Percentiles rank a stretch among this genome's conserved stretches.
Evolutionary conservation across 305 asterid genomes (phyloP).

Genomic region (Coffea humblotiana): DNA sequence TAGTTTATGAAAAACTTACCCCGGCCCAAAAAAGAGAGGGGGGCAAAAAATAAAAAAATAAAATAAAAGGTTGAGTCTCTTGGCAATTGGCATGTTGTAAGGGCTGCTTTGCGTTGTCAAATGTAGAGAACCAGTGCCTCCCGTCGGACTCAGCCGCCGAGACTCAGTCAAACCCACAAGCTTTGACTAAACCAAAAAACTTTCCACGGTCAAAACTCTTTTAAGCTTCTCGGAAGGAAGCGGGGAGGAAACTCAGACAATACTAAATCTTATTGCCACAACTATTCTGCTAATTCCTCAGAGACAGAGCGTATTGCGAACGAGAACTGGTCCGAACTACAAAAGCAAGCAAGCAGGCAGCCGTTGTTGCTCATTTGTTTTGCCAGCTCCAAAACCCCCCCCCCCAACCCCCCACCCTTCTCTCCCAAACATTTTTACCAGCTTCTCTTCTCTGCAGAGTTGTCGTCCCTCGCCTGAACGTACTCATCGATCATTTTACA

Average conservation of each 20-base stretch:
- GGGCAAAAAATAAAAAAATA: no score
- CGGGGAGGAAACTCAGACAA: not conserved
- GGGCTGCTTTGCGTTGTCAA: no score
- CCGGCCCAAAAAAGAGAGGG: no score
- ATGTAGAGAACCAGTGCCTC: not conserved
- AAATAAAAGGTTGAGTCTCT: no score
- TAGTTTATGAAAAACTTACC: no score
- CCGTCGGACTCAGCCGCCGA: conserved; percentile 67
- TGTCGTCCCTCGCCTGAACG: conserved; percentile 1
- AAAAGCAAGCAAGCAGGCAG: not conserved
- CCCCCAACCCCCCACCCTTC: not conserved
- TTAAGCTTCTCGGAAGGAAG: conserved; percentile 43
- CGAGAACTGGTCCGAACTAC: not conserved
- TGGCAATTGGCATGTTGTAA: no score
- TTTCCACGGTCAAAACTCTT: conserved; percentile 59
- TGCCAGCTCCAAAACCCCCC: no score
- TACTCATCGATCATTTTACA: not conserved
- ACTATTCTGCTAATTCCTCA: no score
- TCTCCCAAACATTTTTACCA: conserved; percentile 1
- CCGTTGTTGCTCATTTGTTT: not conserved
- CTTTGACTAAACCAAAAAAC: conserved; percentile 50
- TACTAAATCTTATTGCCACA: not conserved
- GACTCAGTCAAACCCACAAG: conserved; percentile 74
- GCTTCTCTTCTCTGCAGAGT: no score
- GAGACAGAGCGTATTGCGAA: not conserved